Percentiles rank a stretch among this genome's conserved stretches.
Conservation (phyloP, 371 early-diverging fungal species). For the Mortierella sp. region DNA sequence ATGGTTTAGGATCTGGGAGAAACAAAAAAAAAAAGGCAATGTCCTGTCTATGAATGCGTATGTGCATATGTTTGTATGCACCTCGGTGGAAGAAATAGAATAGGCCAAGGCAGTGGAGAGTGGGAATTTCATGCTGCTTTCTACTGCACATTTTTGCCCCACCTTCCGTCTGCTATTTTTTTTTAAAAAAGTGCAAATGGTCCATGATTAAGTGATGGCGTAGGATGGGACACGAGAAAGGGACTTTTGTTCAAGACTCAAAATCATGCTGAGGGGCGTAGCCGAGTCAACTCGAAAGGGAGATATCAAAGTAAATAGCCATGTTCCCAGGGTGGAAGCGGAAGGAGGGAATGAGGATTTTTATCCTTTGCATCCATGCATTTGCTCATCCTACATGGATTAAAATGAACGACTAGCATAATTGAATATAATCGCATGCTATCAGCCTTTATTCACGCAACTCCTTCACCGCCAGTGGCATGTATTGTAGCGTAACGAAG, state of each 20-base stretch:
- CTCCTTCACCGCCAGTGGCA: not conserved
- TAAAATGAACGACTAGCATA: not conserved
- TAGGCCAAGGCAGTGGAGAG: constrained; percentile 17
- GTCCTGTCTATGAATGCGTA: not conserved
- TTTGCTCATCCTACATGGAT: not conserved
- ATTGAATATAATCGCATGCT: not conserved
- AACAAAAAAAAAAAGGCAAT: not conserved
- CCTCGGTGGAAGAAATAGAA: constrained; percentile 4
- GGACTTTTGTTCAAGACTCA: not conserved
- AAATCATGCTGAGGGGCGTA: not conserved
- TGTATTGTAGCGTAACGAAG: not conserved
- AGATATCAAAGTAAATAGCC: not conserved
- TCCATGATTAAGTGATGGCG: constrained; percentile 17
- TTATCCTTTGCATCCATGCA: not conserved
- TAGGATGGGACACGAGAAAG: constrained; percentile 23
- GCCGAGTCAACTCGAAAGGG: constrained; percentile 3
- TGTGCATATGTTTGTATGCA: not conserved
- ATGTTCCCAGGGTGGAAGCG: not conserved
- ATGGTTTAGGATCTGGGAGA: constrained; percentile 11
- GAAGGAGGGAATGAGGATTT: not conserved
- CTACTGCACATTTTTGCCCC: not conserved
- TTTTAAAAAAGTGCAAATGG: constrained; percentile 1
- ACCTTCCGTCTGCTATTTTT: not conserved
- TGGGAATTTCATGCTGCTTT: constrained; percentile 17
- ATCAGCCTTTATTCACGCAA: not conserved